These are phyloP conservation scores for Wickerhamiella azyma DNA, from an alignment of 805 yeast species.

Conservation along the genomic window DNA sequence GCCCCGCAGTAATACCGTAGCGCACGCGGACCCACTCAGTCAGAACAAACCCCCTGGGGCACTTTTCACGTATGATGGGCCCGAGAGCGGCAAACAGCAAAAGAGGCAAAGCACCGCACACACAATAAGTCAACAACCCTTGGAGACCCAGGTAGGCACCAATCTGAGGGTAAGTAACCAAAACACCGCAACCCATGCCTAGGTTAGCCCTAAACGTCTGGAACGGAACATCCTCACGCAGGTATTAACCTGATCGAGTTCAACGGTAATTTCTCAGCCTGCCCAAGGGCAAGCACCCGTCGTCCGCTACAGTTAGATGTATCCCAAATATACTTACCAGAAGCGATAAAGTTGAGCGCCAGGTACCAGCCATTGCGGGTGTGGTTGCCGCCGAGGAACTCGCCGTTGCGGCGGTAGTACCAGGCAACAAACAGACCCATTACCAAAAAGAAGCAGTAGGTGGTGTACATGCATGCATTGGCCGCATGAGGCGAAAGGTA, in stretches of 20 bases:
- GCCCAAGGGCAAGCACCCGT: conserved; percentile 19
- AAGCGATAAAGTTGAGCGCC: conserved; percentile 79
- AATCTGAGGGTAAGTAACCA: conserved; percentile 75
- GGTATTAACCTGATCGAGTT: conserved; percentile 73
- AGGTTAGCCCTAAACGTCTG: conserved; percentile 11
- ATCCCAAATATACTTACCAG: conserved; percentile 37
- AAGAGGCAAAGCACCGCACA: conserved; percentile 74
- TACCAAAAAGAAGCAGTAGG: conserved; percentile 42
- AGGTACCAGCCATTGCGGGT: conserved; percentile 69
- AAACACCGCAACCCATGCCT: conserved; percentile 83
- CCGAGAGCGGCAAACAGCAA: conserved; percentile 72
- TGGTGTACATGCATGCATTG: conserved; percentile 49
- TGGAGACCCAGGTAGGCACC: conserved; percentile 79
- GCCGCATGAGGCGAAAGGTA: conserved; percentile 39
- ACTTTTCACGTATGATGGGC: conserved; percentile 58
- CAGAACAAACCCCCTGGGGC: conserved; percentile 82
- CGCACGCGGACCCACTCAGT: conserved; percentile 90
- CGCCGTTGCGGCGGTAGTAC: conserved; percentile 35
- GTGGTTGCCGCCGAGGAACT: conserved; percentile 65
- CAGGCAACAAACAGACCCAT: conserved; percentile 50
- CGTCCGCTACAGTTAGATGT: conserved; percentile 10
- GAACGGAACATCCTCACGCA: conserved; percentile 55
- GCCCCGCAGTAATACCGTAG: conserved; percentile 57
- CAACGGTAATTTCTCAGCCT: conserved; percentile 63
- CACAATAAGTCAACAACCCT: conserved; percentile 68